Evolutionary conservation across 148 eudicot species (phyloP).

Genomic region (Camellia sinensis): DNA sequence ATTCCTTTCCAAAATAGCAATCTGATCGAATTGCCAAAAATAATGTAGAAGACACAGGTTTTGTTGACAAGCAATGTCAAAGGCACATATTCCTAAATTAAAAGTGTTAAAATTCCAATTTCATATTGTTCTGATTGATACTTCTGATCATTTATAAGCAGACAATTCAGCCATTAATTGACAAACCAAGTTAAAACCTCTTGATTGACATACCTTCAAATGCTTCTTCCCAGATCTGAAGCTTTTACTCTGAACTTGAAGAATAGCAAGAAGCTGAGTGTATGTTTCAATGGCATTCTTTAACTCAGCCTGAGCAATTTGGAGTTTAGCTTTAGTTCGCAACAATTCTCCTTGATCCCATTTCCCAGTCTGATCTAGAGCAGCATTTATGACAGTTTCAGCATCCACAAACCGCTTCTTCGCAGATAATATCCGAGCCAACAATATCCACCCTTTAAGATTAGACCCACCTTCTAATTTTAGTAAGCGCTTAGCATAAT

Average conservation of each 20-base stretch:
- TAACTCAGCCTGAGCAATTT: conserved; percentile 56
- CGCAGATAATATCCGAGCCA: conserved; percentile 67
- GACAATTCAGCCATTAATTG: background rate
- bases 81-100: background rate
- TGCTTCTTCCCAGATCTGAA: conserved; percentile 43
- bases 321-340: conserved; percentile 69
- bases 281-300: conserved; percentile 56
- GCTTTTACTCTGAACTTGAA: conserved; percentile 54
- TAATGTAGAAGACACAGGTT: background rate
- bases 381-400: conserved; percentile 55
- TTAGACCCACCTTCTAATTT: conserved; percentile 55
- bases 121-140: background rate
- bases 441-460: conserved; percentile 51
- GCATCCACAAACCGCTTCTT: conserved; percentile 55
- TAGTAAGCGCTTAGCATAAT: conserved; percentile 49
- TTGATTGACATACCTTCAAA: conserved; percentile 29
- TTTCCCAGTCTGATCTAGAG: conserved; percentile 63
- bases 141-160: background rate
- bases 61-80: background rate
- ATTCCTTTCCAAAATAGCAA: background rate
- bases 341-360: conserved; percentile 63
- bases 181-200: background rate
- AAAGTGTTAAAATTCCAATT: background rate
- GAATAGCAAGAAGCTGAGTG: conserved; percentile 60
- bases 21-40: background rate